Conservation (phyloP, 805 yeast species). For the Yarrowia sp. region DNA sequence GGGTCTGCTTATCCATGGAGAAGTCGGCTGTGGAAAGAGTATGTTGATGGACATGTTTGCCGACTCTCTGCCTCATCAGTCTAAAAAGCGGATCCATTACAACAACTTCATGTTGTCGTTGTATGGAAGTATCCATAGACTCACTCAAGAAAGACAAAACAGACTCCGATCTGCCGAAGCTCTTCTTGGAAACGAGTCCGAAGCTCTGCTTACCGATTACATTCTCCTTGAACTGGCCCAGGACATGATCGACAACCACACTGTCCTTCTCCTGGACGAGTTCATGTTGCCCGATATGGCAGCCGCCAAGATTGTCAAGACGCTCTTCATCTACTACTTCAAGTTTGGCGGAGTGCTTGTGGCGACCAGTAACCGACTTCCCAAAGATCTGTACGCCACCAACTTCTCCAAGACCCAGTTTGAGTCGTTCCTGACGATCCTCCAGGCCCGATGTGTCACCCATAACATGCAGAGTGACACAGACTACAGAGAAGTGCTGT, state of each 20-base stretch:
- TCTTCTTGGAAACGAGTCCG: slow-evolving; percentile 44
- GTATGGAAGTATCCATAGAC: slow-evolving; percentile 64
- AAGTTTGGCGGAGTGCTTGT: slow-evolving; percentile 76
- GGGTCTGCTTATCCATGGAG: slow-evolving; percentile 62
- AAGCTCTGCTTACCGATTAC: slow-evolving; percentile 59
- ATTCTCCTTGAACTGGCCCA: slow-evolving; percentile 71
- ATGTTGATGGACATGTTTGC: slow-evolving; percentile 79
- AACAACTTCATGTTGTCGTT: slow-evolving; percentile 74
- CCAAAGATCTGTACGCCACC: slow-evolving; percentile 70
- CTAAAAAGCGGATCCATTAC: slow-evolving; percentile 75
- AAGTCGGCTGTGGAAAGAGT: slow-evolving; percentile 72
- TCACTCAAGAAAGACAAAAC: slow-evolving; percentile 56
- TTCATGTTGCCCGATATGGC: slow-evolving; percentile 81
- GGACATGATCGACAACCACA: slow-evolving; percentile 63
- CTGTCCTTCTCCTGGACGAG: slow-evolving; percentile 71
- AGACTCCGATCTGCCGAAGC: slow-evolving; percentile 48
- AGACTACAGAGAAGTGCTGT: slow-evolving; percentile 60
- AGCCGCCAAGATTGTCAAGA: slow-evolving; percentile 70
- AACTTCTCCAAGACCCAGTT: slow-evolving; percentile 67
- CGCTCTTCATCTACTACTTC: slow-evolving; percentile 71
- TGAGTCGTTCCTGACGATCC: slow-evolving; percentile 61
- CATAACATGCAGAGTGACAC: slow-evolving; percentile 65
- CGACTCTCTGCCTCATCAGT: slow-evolving; percentile 63
- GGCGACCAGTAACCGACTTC: slow-evolving; percentile 75
- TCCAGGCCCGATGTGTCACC: slow-evolving; percentile 65